Base-by-base conservation (phyloP, 257 asterid genomes). In the Gardenia jasminoides region DNA sequence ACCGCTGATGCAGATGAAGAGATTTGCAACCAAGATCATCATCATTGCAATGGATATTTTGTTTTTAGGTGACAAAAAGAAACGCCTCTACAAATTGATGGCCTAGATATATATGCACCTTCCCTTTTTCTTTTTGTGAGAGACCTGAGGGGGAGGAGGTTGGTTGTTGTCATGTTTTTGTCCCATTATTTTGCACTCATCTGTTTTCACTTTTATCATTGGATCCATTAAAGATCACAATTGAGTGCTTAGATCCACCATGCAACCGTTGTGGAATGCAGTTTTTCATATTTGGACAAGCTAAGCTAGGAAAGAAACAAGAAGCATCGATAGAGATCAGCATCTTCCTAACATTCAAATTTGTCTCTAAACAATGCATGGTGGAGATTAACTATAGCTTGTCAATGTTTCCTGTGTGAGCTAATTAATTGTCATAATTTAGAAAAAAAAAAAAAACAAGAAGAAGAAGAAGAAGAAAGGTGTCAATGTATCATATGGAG, bases 11-110 rank as follows among this genome's bases (percentile, higher is more conserved):
- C 81, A 79, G 79, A 78, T 81, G 81, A 70, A 56, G 84, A 88
- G 92, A 92, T 88, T 86, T 90, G 90, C 90, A 90, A 58, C 92
- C 92, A 90, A 88, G 93, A 92, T 90, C 84, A 86, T 86, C 92
- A 92, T 92, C 94, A 91, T 89, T 91, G 77, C 87, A 74, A 64
- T 87, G 80, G 76, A 84, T 80, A 33, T 87, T 77, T 62, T 75
- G n/a, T 79, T 83, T 72, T 52, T 84, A 79, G 33, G 72, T 76
- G 69, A 31, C 76, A 74, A 88, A 87, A 85, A 78, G 74, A 73
- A 78, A 80, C n/a, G 13, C 88, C 87, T 87, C 13, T 82, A 83
- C 59, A 81, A 78, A 80, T 46, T 74, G 31, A 80, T 76, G 56
- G 10, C 66, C 66, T 59, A 24, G 31, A 59, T 24, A 24, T 24